Conservation (phyloP, 202 grass and related monocot genomes). For the Setaria viridis region DNA sequence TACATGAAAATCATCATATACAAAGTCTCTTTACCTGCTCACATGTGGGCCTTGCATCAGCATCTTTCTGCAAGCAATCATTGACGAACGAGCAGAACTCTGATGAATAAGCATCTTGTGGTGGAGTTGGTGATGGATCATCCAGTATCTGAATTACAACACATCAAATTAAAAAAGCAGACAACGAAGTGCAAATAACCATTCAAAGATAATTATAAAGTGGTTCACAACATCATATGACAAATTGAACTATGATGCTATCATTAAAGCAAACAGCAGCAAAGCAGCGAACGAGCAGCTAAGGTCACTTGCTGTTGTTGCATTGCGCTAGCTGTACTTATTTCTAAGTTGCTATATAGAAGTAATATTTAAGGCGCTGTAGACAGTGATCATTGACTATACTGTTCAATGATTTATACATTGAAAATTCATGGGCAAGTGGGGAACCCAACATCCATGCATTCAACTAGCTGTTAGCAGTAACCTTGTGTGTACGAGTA, state of each 20-base stretch:
- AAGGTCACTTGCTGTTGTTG: not conserved
- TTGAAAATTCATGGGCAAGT: not conserved
- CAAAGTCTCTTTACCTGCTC: slow-evolving; percentile 59
- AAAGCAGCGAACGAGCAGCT: not conserved
- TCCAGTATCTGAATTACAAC: slow-evolving; percentile 76
- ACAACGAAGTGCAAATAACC: not conserved
- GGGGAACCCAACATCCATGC: not conserved
- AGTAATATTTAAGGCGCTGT: not conserved
- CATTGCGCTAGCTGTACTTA: not conserved
- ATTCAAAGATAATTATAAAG: slow-evolving; percentile 20
- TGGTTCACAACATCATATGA: not conserved
- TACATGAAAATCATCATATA: slow-evolving; percentile 34
- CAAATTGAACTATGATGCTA: not conserved
- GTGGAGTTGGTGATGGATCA: slow-evolving; percentile 84
- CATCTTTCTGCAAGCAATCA: slow-evolving; percentile 90
- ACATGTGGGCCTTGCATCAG: slow-evolving; percentile 77
- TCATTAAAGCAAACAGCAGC: not conserved
- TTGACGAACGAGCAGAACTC: slow-evolving; percentile 95
- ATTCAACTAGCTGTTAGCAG: slow-evolving; percentile 11
- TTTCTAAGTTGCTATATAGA: not conserved
- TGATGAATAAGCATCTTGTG: slow-evolving; percentile 66
- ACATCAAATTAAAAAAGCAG: slow-evolving; percentile 28
- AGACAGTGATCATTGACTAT: not conserved
- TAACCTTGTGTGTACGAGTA: not conserved
- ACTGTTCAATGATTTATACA: not conserved